These are phyloP conservation scores for Roridomyces roridus DNA, from an alignment of 768 basidiomycete species.

Conservation along the genomic window DNA sequence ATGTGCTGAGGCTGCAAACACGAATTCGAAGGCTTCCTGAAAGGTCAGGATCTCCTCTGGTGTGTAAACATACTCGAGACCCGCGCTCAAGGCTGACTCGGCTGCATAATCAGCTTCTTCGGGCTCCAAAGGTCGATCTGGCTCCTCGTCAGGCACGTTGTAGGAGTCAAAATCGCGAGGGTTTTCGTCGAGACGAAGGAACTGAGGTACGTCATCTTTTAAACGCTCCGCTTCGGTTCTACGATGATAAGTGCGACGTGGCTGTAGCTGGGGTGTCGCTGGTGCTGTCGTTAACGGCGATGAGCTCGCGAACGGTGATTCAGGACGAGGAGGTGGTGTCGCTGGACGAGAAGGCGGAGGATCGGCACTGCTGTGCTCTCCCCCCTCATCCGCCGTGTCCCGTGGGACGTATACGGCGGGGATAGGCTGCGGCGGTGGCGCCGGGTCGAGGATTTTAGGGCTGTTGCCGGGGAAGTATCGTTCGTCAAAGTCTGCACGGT, in stretches of 20 bases:
- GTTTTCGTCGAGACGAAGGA: too few relatives aligned
- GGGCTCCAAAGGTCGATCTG: too few relatives aligned
- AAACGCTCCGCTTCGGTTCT: background rate
- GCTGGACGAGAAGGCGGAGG: background rate
- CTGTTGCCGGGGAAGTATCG: conserved; percentile 31
- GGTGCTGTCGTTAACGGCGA: too few relatives aligned
- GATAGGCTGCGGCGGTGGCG: too few relatives aligned
- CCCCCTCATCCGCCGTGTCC: background rate
- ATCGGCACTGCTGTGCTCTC: background rate
- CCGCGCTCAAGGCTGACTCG: background rate
- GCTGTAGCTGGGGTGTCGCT: too few relatives aligned
- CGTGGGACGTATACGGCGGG: background rate
- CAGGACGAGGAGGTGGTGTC: background rate
- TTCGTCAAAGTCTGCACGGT: conserved; percentile 16
- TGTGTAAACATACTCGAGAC: background rate
- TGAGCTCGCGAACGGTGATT: too few relatives aligned
- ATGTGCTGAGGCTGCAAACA: too few relatives aligned
- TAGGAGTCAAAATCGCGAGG: too few relatives aligned
- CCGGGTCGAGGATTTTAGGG: background rate
- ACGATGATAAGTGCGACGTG: background rate
- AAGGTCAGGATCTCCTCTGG: background rate
- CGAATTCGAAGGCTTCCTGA: background rate
- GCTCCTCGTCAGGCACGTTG: too few relatives aligned
- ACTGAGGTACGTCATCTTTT: background rate
- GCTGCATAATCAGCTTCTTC: too few relatives aligned